Base-by-base conservation (phyloP, 1,139 yeast genomes). In the Candida mesenterica region DNA sequence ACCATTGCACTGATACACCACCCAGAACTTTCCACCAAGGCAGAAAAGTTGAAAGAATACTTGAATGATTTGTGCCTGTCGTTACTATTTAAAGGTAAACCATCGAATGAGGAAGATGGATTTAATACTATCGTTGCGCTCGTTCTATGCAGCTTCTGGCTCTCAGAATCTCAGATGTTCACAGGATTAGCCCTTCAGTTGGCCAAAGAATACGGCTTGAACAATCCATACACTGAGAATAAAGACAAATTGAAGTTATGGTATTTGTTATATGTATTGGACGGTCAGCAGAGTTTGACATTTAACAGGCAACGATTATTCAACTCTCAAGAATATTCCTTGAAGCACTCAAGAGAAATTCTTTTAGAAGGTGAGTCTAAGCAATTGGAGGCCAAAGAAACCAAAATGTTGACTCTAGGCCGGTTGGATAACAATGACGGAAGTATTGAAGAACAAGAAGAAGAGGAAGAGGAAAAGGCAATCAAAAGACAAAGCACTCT, bases 121-220 rank as follows among this genome's bases (percentile, higher is more conserved):
- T 75, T 76, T 50, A 75, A 79, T 47, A 76, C 82, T 1, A 75
- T 81, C 13, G 64, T 81, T 26, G 86, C 85, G 0, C 60, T 82
- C 30, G 71, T 81, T 17, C 70, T 82, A 24, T 81, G 85, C 45
- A 81, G 85, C 34, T 79, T 81, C 48, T 82, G 88, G 88, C 66
- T 82, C 31, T 72, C 82, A 7, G 74, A 79, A 41, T 72, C 79
- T 6, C 83, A 78, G 47, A 69, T 79, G 76, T 78, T 80, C 44
- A 77, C 85, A 1, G 84, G 87, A 0, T 53, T 82, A 33, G 88
- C 88, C 0, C 52, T 81, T 15, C 85, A 82, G 48, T 54, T 82
- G 24, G 86, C 87, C 0, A 73, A 69, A 43, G 81, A 71, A 41
- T 65, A 71, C 42, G 78, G 79, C 4, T 53, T 77, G 19, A 69